Base-by-base conservation (phyloP, 371 early-diverging fungal genomes). In the Mortierella sp. region DNA sequence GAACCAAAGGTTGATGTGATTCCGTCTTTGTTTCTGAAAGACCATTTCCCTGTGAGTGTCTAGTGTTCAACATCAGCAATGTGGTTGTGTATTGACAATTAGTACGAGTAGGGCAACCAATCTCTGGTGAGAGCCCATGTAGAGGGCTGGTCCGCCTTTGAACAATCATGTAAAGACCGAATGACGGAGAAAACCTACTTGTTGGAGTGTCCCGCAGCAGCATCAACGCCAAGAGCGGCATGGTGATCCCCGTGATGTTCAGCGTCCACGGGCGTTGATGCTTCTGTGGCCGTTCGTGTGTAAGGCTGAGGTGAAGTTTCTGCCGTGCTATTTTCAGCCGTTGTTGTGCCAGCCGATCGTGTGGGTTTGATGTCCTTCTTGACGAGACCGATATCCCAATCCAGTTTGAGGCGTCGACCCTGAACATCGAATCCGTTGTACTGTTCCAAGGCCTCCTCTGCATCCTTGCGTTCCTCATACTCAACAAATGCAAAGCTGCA, bases 341-440 rank as follows among this genome's bases (percentile, higher is more conserved):
- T 63, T 4, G 47, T 56, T 60, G n/a, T n/a, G n/a, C 34, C 63
- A 28, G 67, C 27, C 24, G 57, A 48, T 43, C 69, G 63, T 58
- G 62, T 28, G 40, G 76, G 76, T 61, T 76, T 76, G 19, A 76
- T 76, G 47, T 88, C 91, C 66, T 92, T 92, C 80, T 88, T 87
- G 60, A 81, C 80, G 66, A 84, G 80, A 34, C 92, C 92, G 82
- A 90, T 83, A 63, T 92, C 92, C 93, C 93, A 93, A 69, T 93
- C 93, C 60, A 93, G 70, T 71, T 90, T 90, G 65, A 93, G 66
- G 41, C 90, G 82, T 60, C 93, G 86, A 21, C 91, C 91, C 65
- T 91, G 89, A 17, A 93, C 86, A 43, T 81, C 86, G 57, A 87
- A 88, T 53, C 86, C 87, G 71, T 90, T 85, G 64, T 84, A 90